A percentile compares a stretch with the other conserved stretches of the same genome.
phyloP scores from a whole-genome alignment of 2,329 filamentous ascomycete genomes.

The Claviceps sorghi region DNA sequence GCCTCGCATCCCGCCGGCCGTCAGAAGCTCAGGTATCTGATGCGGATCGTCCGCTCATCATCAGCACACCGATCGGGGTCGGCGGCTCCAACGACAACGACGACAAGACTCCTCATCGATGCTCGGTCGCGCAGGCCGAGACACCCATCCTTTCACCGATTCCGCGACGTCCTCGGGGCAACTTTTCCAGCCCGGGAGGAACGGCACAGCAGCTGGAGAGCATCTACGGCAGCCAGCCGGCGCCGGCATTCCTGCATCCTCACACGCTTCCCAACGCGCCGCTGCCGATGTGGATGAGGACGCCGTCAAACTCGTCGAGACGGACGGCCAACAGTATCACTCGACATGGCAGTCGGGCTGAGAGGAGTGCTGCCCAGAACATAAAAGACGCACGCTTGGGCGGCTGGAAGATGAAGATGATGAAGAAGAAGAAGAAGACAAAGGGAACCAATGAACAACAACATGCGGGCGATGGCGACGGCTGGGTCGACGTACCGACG shows the following conservation, averaged over 20 bases:
- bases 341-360: constrained; percentile 39
- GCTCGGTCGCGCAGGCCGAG: constrained; percentile 21
- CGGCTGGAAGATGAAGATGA: constrained; percentile 33
- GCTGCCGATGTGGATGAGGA: constrained; percentile 21
- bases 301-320: constrained; percentile 19
- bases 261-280: constrained; percentile 7
- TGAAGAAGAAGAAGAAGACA: constrained; percentile 28
- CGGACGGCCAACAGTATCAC: constrained; percentile 28
- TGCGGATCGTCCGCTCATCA: constrained; percentile 41
- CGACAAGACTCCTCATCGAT: constrained; percentile 15
- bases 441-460: constrained; percentile 17
- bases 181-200: constrained; percentile 22
- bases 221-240: constrained; percentile 29
- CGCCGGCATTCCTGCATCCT: constrained; percentile 5
- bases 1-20: not conserved
- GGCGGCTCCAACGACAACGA: constrained; percentile 37
- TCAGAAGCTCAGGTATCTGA: constrained; percentile 9
- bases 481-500: constrained; percentile 38
- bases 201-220: constrained; percentile 40
- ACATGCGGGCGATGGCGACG: constrained; percentile 25
- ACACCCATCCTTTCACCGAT: constrained; percentile 38
- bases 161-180: constrained; percentile 32
- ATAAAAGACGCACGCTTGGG: constrained; percentile 44
- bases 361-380: constrained; percentile 47
- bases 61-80: constrained; percentile 44